phyloP scores from a whole-genome alignment of 1,284 basidiomycete species.

The Tilletia walkeri region DNA sequence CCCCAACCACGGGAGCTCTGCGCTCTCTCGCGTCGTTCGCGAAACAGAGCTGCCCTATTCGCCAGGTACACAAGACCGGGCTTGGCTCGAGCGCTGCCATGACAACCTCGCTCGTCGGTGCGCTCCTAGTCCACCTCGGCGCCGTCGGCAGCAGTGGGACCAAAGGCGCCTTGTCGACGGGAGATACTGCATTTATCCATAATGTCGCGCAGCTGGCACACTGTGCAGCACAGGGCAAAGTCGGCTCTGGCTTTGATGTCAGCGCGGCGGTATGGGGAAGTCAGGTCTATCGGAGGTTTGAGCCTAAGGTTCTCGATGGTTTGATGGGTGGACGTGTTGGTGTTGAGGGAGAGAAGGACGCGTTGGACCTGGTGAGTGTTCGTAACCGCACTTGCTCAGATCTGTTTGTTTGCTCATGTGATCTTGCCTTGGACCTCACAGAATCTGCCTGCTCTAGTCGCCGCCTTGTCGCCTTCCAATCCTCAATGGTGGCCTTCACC shows the following conservation, averaged over 20 bases:
- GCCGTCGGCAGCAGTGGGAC: slow-evolving; percentile 60
- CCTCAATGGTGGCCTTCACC: slow-evolving; percentile 46
- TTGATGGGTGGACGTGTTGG: slow-evolving; percentile 34
- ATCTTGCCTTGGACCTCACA: background rate
- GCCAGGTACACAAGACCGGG: slow-evolving; percentile 92
- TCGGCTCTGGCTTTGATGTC: slow-evolving; percentile 96
- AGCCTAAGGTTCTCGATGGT: slow-evolving; percentile 59
- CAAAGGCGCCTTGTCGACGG: slow-evolving; percentile 31
- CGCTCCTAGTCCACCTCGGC: slow-evolving; percentile 74
- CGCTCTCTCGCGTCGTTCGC: slow-evolving; percentile 68
- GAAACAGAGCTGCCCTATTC: slow-evolving; percentile 60
- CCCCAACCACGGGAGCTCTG: slow-evolving; percentile 44
- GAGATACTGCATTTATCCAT: slow-evolving; percentile 64
- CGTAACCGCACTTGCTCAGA: background rate
- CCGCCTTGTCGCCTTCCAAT: slow-evolving; percentile 38
- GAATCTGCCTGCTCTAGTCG: background rate
- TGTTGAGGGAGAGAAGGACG: slow-evolving; percentile 32
- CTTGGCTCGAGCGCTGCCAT: slow-evolving; percentile 94
- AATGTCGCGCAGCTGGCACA: slow-evolving; percentile 94
- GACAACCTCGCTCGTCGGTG: slow-evolving; percentile 88
- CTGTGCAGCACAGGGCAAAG: slow-evolving; percentile 94
- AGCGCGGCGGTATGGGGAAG: slow-evolving; percentile 91
- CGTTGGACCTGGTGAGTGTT: background rate
- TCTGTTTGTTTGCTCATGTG: background rate
- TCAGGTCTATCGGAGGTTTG: slow-evolving; percentile 87